These are phyloP conservation scores for Phytophthora gonapodyides DNA, from an alignment of 352 stramenopile genomes.

Conservation along the genomic window DNA sequence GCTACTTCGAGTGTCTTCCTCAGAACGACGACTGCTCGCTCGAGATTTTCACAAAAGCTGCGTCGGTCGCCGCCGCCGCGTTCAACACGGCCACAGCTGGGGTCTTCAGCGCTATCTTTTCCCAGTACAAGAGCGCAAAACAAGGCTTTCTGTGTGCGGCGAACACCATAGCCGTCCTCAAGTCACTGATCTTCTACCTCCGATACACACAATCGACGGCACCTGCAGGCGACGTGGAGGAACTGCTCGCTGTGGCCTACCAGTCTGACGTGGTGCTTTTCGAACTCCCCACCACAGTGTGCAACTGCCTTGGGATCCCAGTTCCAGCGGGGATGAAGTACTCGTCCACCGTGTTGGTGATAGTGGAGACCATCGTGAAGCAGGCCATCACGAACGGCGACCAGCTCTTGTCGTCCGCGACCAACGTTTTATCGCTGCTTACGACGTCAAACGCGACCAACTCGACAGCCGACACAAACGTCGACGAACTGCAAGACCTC, in stretches of 20 bases:
- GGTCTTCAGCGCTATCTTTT: constrained; percentile 1
- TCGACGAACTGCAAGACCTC: constrained; percentile 21
- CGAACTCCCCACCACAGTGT: not conserved
- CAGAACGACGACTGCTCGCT: constrained; percentile 52
- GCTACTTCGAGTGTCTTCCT: constrained; percentile 50
- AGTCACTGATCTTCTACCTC: not conserved
- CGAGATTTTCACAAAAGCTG: constrained; percentile 36
- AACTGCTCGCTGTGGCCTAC: too few species aligned
- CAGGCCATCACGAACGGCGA: constrained; percentile 24
- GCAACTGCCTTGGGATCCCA: constrained; percentile 10
- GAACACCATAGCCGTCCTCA: constrained; percentile 12
- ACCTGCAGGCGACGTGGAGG: too few species aligned
- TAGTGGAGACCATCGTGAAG: constrained; percentile 22
- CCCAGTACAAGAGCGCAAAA: constrained; percentile 25
- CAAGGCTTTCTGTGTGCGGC: constrained; percentile 15
- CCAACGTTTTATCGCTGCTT: constrained; percentile 10
- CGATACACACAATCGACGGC: too few species aligned
- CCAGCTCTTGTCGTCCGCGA: constrained; percentile 14
- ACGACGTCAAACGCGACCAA: constrained; percentile 6
- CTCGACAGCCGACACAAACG: constrained; percentile 4
- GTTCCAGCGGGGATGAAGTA: constrained; percentile 8
- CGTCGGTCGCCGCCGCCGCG: too few species aligned
- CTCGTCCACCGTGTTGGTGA: constrained; percentile 5
- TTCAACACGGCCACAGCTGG: not conserved
- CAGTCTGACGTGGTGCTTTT: too few species aligned